Percentiles rank a stretch among this genome's conserved stretches.
Conservation (phyloP, 2,329 filamentous ascomycete genomes). For the Lachnellula cervina region DNA sequence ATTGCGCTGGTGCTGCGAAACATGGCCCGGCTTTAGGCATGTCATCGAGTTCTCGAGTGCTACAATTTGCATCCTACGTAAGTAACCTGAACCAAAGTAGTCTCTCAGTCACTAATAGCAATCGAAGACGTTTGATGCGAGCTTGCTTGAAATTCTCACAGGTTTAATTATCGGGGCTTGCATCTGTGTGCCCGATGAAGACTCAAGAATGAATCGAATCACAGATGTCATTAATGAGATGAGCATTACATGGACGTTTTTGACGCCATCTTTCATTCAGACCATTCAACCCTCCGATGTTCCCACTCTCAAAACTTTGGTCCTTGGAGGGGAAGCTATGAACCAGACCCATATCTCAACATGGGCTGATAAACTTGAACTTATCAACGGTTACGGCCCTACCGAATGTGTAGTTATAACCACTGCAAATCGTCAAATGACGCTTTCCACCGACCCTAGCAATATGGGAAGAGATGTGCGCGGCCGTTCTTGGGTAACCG, state of each 20-base stretch:
- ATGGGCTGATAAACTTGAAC: conserved; percentile 34
- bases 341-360: conserved; percentile 34
- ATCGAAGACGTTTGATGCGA: conserved; percentile 35
- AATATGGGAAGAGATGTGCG: conserved; percentile 5
- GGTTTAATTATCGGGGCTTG: conserved; percentile 35
- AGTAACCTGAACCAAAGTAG: neutral
- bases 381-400: conserved; percentile 41
- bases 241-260: conserved; percentile 20
- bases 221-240: conserved; percentile 26
- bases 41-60: neutral
- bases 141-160: conserved; percentile 33
- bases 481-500: conserved; percentile 1
- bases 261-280: conserved; percentile 30
- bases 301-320: conserved; percentile 20
- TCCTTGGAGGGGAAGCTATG: conserved; percentile 32
- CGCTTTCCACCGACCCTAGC: neutral
- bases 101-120: neutral
- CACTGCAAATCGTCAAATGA: conserved; percentile 10
- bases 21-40: neutral
- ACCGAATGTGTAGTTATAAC: conserved; percentile 18
- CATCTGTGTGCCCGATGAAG: conserved; percentile 37
- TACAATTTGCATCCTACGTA: conserved; percentile 7
- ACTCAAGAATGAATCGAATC: conserved; percentile 35
- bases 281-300: conserved; percentile 22
- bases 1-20: conserved; percentile 12